Evolutionary conservation across 2,329 filamentous ascomycete genomes (phyloP).

Genomic region (Claviceps africana): DNA sequence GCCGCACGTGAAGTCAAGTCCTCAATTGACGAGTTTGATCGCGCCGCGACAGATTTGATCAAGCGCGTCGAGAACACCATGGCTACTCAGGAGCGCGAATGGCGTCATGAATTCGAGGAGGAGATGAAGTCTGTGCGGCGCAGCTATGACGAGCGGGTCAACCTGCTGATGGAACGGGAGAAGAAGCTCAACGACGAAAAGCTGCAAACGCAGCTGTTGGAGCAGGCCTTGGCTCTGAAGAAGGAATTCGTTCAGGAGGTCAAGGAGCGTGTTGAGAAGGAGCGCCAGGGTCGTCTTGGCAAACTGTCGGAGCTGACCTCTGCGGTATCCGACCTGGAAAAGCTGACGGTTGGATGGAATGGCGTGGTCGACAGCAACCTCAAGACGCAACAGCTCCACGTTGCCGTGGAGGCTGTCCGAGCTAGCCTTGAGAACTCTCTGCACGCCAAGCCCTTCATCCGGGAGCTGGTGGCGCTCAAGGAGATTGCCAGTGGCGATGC

Average conservation of each 20-base stretch:
- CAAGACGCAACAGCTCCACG: conserved; percentile 88
- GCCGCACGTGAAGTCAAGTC: conserved; percentile 63
- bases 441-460: conserved; percentile 71
- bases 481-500: conserved; percentile 75
- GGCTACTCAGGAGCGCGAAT: conserved; percentile 64
- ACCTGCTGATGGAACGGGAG: conserved; percentile 65
- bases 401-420: conserved; percentile 86
- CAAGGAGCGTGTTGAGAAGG: conserved; percentile 68
- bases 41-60: conserved; percentile 76
- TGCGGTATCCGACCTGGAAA: conserved; percentile 71
- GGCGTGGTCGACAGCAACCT: conserved; percentile 80
- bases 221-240: conserved; percentile 84
- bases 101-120: conserved; percentile 72
- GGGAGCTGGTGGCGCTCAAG: conserved; percentile 86
- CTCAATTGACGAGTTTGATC: conserved; percentile 67
- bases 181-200: conserved; percentile 70
- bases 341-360: conserved; percentile 80
- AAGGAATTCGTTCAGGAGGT: conserved; percentile 70
- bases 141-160: conserved; percentile 67
- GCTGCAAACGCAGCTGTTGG: conserved; percentile 69
- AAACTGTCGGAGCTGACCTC: conserved; percentile 69
- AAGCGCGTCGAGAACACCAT: conserved; percentile 75
- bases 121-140: conserved; percentile 70
- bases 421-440: conserved; percentile 60
- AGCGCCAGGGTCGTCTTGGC: conserved; percentile 75